Percentiles rank a stretch among this genome's conserved stretches.
Evolutionary conservation across 2,329 filamentous ascomycete species (phyloP).

Genomic region (Fusarium anguioides): DNA sequence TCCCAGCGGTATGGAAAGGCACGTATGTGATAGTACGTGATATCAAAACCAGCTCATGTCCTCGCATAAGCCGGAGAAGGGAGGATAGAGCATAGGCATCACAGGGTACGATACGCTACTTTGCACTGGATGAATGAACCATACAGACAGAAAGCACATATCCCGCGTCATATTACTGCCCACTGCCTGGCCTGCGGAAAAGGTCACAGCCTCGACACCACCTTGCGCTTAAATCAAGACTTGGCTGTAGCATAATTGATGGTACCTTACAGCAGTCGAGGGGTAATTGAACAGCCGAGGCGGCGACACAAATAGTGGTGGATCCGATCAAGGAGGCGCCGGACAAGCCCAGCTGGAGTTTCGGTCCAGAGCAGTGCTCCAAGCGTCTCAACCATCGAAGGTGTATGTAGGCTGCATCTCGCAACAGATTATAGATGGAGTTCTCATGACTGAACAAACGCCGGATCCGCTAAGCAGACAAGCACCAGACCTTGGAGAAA

Average conservation of each 20-base stretch:
- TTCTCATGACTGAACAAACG: slow-evolving; percentile 13
- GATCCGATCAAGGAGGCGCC: slow-evolving; percentile 29
- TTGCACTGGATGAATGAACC: neutral
- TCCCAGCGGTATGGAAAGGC: slow-evolving; percentile 40
- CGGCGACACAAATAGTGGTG: slow-evolving; percentile 27
- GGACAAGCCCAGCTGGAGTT: slow-evolving; percentile 28
- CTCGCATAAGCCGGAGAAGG: too few species aligned
- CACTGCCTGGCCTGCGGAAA: neutral
- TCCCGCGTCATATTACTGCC: neutral
- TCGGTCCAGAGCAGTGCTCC: neutral
- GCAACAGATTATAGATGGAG: neutral
- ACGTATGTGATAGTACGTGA: too few species aligned
- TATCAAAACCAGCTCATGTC: slow-evolving; percentile 15
- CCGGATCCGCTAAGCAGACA: slow-evolving; percentile 17
- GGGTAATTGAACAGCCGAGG: slow-evolving; percentile 29
- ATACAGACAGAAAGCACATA: neutral
- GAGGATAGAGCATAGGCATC: neutral
- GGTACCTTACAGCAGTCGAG: slow-evolving; percentile 41
- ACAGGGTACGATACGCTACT: neutral
- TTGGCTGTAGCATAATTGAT: slow-evolving; percentile 20
- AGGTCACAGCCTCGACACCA: slow-evolving; percentile 5
- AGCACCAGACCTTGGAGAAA: slow-evolving; percentile 2
- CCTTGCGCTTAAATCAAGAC: slow-evolving; percentile 4
- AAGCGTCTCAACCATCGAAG: neutral
- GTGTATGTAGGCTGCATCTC: slow-evolving; percentile 4